Base-by-base conservation (phyloP, 352 stramenopile genomes). In the Peronospora farinosa region DNA sequence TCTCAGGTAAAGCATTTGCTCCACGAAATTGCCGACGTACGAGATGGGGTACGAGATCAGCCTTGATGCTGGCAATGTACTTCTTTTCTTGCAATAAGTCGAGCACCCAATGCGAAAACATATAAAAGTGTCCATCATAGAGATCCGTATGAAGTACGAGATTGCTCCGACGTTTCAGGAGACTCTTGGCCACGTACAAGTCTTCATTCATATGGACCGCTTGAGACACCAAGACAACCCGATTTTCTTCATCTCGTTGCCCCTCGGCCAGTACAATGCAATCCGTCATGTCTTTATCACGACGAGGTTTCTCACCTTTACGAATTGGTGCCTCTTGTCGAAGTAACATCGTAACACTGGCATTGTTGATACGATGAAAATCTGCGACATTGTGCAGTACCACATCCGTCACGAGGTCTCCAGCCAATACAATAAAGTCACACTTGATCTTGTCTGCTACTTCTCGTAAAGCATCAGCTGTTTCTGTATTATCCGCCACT, bases 11-110 rank as follows among this genome's bases (percentile, higher is more conserved):
- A 6, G 68, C 77, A n/a, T 68, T 51, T 11, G 61, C 54, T 30
- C 80, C 81, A 19, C 81, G 77, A 52, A 92, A 92, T 57, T 92
- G 81, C 19, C 77, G 77, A 25, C 75, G 72, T 40, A 92, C 71
- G 21, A 92, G 60, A 38, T 88, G 78, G 32, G 81, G 81, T 21
- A 92, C 73, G 3, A 92, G 53, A 36, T 92, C 81, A 32, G 75
- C 71, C 57, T 92, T 89, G 60, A 92, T 88, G 53, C 77, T 92
- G 19, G 71, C 69, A 48, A 92, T 87, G 65, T 87, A 80, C 60
- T 88, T 86, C 60, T 89, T 92, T 60, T 88, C 78, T 32, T 78
- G 57, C 49, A 92, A 44, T 32, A 89, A 55, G 25, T 88, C 74
- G 7, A 92, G 50, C 39, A 92, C 78, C 78, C 81, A 89, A 55